These are phyloP conservation scores for Forsythia suspensa DNA, from an alignment of 257 asterid genomes.

Conservation along the genomic window DNA sequence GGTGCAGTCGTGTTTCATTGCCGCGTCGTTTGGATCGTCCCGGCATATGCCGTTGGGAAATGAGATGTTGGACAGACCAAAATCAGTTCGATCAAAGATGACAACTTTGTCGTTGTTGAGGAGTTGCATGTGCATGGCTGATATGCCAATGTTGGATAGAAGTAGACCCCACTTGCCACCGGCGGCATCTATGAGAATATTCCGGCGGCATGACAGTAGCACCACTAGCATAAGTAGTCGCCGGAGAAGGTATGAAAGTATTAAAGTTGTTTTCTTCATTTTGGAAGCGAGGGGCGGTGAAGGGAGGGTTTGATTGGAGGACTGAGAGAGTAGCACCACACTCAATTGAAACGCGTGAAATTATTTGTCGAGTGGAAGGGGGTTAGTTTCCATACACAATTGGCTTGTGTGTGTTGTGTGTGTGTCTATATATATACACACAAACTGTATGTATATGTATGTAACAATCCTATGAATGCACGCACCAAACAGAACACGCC, in stretches of 20 bases:
- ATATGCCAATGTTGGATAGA: slow-evolving; percentile 34
- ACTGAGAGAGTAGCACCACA: too few species aligned
- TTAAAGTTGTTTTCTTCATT: background rate
- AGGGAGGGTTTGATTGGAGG: too few species aligned
- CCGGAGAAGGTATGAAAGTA: slow-evolving; percentile 23
- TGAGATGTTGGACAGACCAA: slow-evolving; percentile 44
- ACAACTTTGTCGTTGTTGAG: slow-evolving; percentile 50
- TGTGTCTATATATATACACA: too few species aligned
- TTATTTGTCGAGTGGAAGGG: too few species aligned
- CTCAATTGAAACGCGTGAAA: too few species aligned
- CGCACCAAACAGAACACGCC: too few species aligned
- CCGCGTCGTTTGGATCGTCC: slow-evolving; percentile 24
- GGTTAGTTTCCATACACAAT: too few species aligned
- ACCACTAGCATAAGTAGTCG: slow-evolving; percentile 17
- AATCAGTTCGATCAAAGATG: slow-evolving; percentile 54
- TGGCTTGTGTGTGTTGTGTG: too few species aligned
- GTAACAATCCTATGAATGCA: too few species aligned
- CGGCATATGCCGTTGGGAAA: slow-evolving; percentile 44
- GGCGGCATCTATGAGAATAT: slow-evolving; percentile 15
- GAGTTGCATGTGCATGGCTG: slow-evolving; percentile 69
- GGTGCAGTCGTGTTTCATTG: slow-evolving; percentile 37
- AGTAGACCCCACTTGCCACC: slow-evolving; percentile 50
- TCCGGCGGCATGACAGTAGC: slow-evolving; percentile 12
- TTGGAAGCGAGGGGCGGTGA: background rate
- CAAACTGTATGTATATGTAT: too few species aligned